A percentile compares a stretch with the other conserved stretches of the same genome.
These are phyloP conservation scores for Thymus mandschuricus DNA, from an alignment of 257 asterid species.

Conservation along the genomic window DNA sequence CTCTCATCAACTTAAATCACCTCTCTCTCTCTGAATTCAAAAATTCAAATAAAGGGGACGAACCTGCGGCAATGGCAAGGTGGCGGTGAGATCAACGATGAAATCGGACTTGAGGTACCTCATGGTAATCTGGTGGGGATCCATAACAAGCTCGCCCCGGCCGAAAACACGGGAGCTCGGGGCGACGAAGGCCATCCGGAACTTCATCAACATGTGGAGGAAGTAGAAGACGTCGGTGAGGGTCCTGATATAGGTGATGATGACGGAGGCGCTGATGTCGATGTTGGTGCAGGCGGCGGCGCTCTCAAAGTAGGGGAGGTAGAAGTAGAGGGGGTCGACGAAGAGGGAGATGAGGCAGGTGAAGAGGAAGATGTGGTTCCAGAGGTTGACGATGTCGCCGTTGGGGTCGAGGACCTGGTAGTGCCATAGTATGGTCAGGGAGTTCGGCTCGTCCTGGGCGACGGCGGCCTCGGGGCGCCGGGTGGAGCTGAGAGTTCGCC, in stretches of 20 bases:
- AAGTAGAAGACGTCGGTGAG: constrained; percentile 68
- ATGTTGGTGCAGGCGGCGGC: constrained; percentile 68
- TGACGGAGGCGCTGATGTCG: constrained; percentile 50
- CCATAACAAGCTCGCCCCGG: constrained; percentile 94
- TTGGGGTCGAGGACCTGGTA: constrained; percentile 84
- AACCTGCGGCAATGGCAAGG: constrained; percentile 87
- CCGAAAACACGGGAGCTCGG: constrained; percentile 91
- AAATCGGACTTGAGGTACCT: constrained; percentile 76
- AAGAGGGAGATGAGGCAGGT: constrained; percentile 72
- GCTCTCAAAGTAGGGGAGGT: constrained; percentile 63
- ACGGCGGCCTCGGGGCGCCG: constrained; percentile 32
- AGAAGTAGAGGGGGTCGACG: constrained; percentile 90
- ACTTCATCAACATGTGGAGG: constrained; percentile 77
- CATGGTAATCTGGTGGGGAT: constrained; percentile 59
- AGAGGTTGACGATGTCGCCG: constrained; percentile 78
- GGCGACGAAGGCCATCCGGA: constrained; percentile 87
- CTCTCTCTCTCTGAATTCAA: not conserved
- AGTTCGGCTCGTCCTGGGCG: constrained; percentile 53
- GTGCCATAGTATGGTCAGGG: constrained; percentile 67
- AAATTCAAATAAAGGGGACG: not conserved
- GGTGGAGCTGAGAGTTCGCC: constrained; percentile 48
- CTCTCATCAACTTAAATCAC: too few relatives aligned
- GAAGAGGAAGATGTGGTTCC: constrained; percentile 86
- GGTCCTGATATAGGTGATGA: constrained; percentile 62
- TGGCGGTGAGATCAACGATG: constrained; percentile 71